Percentiles rank a stretch among this genome's conserved stretches.
These are phyloP conservation scores for Litsea cubeba DNA, from an alignment of 164 flowering plant genomes.

Conservation along the genomic window DNA sequence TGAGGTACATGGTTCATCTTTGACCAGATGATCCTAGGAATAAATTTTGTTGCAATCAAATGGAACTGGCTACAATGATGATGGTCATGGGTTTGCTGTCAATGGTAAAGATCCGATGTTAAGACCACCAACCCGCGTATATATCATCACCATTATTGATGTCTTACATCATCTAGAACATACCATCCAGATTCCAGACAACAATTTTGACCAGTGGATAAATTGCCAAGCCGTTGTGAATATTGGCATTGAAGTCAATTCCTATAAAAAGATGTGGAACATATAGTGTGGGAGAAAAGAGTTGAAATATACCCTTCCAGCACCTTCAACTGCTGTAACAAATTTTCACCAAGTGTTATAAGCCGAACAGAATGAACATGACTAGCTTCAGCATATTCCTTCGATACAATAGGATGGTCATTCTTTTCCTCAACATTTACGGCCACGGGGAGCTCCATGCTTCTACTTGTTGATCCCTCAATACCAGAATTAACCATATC, in stretches of 20 bases:
- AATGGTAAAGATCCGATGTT: too few relatives aligned
- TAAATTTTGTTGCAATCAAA: neutral
- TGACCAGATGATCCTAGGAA: neutral
- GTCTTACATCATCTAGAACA: neutral
- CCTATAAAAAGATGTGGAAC: neutral
- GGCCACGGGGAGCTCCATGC: neutral
- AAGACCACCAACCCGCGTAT: neutral
- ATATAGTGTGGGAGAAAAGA: neutral
- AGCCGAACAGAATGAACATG: slow-evolving; percentile 35
- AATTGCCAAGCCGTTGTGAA: neutral
- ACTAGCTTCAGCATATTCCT: slow-evolving; percentile 18
- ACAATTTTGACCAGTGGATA: neutral
- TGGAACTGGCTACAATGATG: neutral
- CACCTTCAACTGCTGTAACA: slow-evolving; percentile 56
- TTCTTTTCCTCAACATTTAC: slow-evolving; percentile 5
- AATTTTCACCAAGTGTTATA: slow-evolving; percentile 38
- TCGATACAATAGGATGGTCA: neutral
- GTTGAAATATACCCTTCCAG: slow-evolving; percentile 42
- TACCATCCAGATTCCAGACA: neutral
- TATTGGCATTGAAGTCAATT: neutral
- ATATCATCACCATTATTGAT: neutral
- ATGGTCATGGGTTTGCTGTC: neutral
- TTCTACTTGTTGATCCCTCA: slow-evolving; percentile 9
- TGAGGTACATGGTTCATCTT: neutral
- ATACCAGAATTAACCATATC: slow-evolving; percentile 8